phyloP scores from a whole-genome alignment of 2,329 filamentous ascomycete genomes.

The Proliferodiscus dingleyae region DNA sequence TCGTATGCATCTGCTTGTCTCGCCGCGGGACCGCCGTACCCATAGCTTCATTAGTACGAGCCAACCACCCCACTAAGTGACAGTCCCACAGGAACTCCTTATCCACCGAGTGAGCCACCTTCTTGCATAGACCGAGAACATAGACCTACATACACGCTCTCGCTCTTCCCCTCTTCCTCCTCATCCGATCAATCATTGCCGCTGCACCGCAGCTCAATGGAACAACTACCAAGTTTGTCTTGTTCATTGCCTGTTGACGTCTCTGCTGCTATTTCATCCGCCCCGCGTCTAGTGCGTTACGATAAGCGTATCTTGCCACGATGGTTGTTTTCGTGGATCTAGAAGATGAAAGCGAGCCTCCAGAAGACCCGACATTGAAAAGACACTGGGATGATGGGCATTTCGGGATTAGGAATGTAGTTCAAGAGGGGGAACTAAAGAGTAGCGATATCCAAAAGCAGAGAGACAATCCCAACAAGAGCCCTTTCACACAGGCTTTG shows the following conservation, averaged over 20 bases:
- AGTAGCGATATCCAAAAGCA: slow-evolving; percentile 2
- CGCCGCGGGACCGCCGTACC: too few relatives aligned
- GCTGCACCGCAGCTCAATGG: slow-evolving; percentile 26
- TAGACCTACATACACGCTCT: neutral
- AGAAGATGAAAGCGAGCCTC: slow-evolving; percentile 30
- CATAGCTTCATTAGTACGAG: too few relatives aligned
- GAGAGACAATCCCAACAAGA: slow-evolving; percentile 44
- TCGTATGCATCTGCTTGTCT: too few relatives aligned
- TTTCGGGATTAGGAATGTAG: slow-evolving; percentile 10
- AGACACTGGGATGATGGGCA: slow-evolving; percentile 12
- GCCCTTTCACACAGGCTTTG: slow-evolving; percentile 56
- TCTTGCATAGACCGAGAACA: too few relatives aligned
- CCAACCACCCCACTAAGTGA: too few relatives aligned
- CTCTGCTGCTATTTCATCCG: neutral
- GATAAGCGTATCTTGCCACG: slow-evolving; percentile 2
- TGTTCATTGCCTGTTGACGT: slow-evolving; percentile 13
- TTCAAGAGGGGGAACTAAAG: slow-evolving; percentile 1
- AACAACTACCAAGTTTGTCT: slow-evolving; percentile 15
- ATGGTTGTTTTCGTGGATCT: slow-evolving; percentile 33
- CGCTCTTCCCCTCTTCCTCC: slow-evolving; percentile 1
- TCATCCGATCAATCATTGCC: slow-evolving; percentile 5
- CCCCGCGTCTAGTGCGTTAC: neutral
- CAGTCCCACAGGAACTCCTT: too few relatives aligned
- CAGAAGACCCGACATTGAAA: slow-evolving; percentile 16
- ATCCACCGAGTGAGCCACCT: too few relatives aligned